Evolutionary conservation across 345 rosid genomes (phyloP).

Genomic region (Conringia planisiliqua): DNA sequence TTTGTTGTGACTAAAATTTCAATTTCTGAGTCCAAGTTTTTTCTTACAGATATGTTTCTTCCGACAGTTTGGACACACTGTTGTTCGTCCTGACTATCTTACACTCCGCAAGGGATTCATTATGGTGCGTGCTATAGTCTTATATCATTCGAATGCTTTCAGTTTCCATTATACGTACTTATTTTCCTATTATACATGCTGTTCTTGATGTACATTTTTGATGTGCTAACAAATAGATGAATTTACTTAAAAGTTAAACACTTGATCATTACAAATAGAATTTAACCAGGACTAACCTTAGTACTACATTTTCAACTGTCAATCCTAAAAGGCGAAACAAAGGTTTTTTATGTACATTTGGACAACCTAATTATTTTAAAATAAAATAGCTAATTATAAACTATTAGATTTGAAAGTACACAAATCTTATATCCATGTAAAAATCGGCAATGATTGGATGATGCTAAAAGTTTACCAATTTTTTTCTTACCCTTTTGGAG

Average conservation of each 20-base stretch:
- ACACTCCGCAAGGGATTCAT: conserved; percentile 89
- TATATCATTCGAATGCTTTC: not conserved
- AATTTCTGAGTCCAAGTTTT: not conserved
- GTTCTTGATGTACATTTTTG: not conserved
- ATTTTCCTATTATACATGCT: not conserved
- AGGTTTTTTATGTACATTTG: not conserved
- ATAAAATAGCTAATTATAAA: not conserved
- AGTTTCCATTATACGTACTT: not conserved
- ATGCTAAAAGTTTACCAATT: no score
- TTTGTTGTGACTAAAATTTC: not conserved
- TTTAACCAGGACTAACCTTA: not conserved
- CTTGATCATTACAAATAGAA: not conserved
- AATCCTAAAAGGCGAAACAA: not conserved
- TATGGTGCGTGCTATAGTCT: conserved; percentile 41
- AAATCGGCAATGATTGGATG: not conserved
- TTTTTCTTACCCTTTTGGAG: no score
- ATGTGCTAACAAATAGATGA: not conserved
- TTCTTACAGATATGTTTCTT: conserved; percentile 81
- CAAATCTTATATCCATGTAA: not conserved
- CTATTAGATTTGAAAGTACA: not conserved
- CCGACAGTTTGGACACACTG: conserved; percentile 78
- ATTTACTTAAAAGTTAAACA: not conserved
- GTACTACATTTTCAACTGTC: not conserved
- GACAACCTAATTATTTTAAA: not conserved
- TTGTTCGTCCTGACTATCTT: conserved; percentile 79